These are phyloP conservation scores for Saccharomyces hybrid DNA, from an alignment of 1,139 yeast genomes.

Conservation along the genomic window DNA sequence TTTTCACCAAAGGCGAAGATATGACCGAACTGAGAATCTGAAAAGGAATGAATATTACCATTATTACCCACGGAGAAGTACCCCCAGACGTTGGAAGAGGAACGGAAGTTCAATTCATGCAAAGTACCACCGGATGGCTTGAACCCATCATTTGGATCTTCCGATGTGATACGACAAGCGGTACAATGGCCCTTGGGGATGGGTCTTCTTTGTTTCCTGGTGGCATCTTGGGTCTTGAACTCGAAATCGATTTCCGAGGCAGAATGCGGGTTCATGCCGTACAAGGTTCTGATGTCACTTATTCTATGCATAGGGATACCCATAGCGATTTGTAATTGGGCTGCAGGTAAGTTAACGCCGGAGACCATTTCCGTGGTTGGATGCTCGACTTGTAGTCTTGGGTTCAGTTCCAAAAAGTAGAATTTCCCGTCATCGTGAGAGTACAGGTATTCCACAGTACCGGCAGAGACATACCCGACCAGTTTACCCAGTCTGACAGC, in stretches of 20 bases:
- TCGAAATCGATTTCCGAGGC: conserved; percentile 86
- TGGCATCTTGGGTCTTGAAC: conserved; percentile 64
- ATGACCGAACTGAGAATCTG: conserved; percentile 97
- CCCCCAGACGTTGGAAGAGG: conserved; percentile 98
- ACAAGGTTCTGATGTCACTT: conserved; percentile 80
- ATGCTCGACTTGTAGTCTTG: conserved; percentile 97
- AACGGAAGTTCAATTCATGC: conserved; percentile 92
- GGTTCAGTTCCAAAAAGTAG: conserved; percentile 91
- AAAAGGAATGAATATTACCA: conserved; percentile 94
- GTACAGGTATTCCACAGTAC: conserved; percentile 95
- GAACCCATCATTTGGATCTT: conserved; percentile 98
- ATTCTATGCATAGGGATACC: conserved; percentile 96
- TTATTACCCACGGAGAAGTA: conserved; percentile 94
- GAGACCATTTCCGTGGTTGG: conserved; percentile 99
- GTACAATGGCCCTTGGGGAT: conserved; percentile 97
- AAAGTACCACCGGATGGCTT: conserved; percentile 96
- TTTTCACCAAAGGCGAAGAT: conserved; percentile 98
- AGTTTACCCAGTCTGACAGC: conserved; percentile 93
- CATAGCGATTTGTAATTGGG: conserved; percentile 98
- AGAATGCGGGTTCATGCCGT: conserved; percentile 94
- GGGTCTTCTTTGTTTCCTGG: conserved; percentile 74
- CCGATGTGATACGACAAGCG: conserved; percentile 97
- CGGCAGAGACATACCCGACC: conserved; percentile 97
- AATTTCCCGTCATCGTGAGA: conserved; percentile 91
- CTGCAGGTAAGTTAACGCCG: conserved; percentile 95